phyloP scores from a whole-genome alignment of 805 yeast species.

The Candida maltosa region DNA sequence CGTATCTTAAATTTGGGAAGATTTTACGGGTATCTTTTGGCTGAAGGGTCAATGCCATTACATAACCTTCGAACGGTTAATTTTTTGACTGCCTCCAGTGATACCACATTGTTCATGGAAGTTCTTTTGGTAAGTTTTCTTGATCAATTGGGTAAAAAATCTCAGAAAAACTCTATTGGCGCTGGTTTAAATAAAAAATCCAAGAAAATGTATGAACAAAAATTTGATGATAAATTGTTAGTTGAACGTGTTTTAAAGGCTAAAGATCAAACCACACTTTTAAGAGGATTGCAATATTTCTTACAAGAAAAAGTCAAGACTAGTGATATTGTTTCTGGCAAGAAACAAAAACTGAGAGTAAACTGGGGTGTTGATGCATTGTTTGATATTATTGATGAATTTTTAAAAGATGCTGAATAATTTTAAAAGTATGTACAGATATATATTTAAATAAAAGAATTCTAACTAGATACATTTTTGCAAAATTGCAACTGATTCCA shows the following conservation, averaged over 20 bases:
- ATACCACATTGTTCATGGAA: slow-evolving; percentile 68
- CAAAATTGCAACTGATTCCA: slow-evolving; percentile 52
- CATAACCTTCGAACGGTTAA: slow-evolving; percentile 73
- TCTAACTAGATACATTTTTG: slow-evolving; percentile 13
- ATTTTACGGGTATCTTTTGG: slow-evolving; percentile 72
- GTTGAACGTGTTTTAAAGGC: slow-evolving; percentile 52
- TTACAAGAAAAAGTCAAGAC: slow-evolving; percentile 43
- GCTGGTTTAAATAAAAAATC: slow-evolving; percentile 33
- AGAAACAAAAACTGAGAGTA: slow-evolving; percentile 53
- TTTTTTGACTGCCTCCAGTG: slow-evolving; percentile 64
- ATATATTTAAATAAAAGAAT: neutral
- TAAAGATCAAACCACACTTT: slow-evolving; percentile 52
- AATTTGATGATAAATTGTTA: slow-evolving; percentile 47
- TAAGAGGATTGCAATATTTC: slow-evolving; percentile 67
- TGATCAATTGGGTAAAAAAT: slow-evolving; percentile 60
- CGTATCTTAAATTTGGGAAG: slow-evolving; percentile 72
- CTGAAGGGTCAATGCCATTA: slow-evolving; percentile 70
- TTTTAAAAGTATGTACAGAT: slow-evolving; percentile 18
- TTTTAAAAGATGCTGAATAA: slow-evolving; percentile 52
- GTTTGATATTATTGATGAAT: slow-evolving; percentile 44
- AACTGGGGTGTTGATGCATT: slow-evolving; percentile 64
- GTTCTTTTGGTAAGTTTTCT: slow-evolving; percentile 66
- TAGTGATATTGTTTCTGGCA: slow-evolving; percentile 50
- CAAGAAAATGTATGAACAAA: slow-evolving; percentile 25
- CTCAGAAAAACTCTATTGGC: slow-evolving; percentile 48